Evolutionary conservation across 345 rosid species (phyloP), one percentile per base, ranked within the genome.

Genomic region (Gossypium mustelinum): DNA sequence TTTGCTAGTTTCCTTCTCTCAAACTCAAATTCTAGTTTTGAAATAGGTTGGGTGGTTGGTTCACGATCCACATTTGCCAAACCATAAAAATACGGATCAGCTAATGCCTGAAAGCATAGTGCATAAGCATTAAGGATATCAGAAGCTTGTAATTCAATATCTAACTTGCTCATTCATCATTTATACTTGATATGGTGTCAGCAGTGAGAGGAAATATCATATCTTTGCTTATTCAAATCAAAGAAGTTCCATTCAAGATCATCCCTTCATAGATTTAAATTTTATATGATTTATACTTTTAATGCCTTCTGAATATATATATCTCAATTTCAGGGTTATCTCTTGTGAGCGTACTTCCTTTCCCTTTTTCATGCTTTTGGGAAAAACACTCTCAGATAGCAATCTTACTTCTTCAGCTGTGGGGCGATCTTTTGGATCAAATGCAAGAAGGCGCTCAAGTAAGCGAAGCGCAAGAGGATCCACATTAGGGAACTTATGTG

Each of bases 371-470:
- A 27, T 73, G 41, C 56, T 22, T 43, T 24, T 9, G 24, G 17
- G 34, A 20, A 11, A 58, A 24, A 25, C 2, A 48, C 18, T 25
- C 47, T 73, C 51, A 29, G n/a, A 47, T 48, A 18, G 45, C 34
- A 56, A 45, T 64, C 69, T 73, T 73, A 73, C 69, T 73, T 89
- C 98, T 77, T 91, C 97, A 74, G 99, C 98, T 27, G 94, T 81
- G 48, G 86, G 98, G 58, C 98, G 99, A 80, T 95, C 98, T 84
- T 95, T 95, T 2, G 99, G 97, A 91, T 95, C 99, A 86, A 95
- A 95, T 56, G 98, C 97, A 82, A 95, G 89, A 22, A 95, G 79
- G 70, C 84, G 91, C 81, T 89, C 89, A 61, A 95, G 86, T 13
- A 95, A 80, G 75, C 82, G 83, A 62, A 93, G 89, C 80, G 98